Base-by-base conservation (phyloP, 2,329 filamentous ascomycete species). In the Thielaviopsis musarum region DNA sequence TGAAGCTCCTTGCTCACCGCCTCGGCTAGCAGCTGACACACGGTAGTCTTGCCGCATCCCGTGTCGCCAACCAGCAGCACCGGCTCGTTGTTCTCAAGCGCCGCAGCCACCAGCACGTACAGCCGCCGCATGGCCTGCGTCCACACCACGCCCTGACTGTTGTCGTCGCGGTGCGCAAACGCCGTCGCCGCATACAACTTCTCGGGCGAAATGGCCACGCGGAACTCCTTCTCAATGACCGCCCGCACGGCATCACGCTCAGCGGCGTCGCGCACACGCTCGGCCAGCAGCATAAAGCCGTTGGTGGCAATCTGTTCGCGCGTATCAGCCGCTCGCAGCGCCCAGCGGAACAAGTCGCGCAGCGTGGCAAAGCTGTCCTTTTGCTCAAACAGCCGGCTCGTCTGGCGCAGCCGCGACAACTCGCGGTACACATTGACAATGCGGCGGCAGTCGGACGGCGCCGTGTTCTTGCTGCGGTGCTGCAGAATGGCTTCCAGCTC, bases 321-420 rank as follows among this genome's bases (percentile, higher is more conserved):
- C 28, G 84, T 88, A 64, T 95, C 88, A 0, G 90, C 90, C 60
- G 84, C 82, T 66, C 93, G 81, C 60, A 94, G 74, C 3, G 93
- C 91, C 93, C 93, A 99, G 65, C 93, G 80, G 68, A 98, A 99
- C 45, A 99, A 75, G 70, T 99, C 93, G 78, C 93, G 81, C 53
- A 99, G 75, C 1, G 93, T 99, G 1, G 94, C 93, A 70, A 98
- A 98, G 69, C 91, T 91, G 68, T 91, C 93, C 70, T 95, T 95
- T 67, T 96, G 89, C 72, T 98, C 94, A 68, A 98, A 98, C 5
- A 98, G 74, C 52, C 94, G 79, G 67, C 84, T 91, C 22, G 91
- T 89, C 71, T 98, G 94, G 24, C 94, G 84, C 49, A 97, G 76
- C 5, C 89, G 78, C 0, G 93, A 95, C 6, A 99, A 80, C 68